Percentiles rank a stretch among this genome's conserved stretches.
These are phyloP conservation scores for Coemansia sp. DNA, from an alignment of 192 early-diverging fungal species.

Conservation along the genomic window DNA sequence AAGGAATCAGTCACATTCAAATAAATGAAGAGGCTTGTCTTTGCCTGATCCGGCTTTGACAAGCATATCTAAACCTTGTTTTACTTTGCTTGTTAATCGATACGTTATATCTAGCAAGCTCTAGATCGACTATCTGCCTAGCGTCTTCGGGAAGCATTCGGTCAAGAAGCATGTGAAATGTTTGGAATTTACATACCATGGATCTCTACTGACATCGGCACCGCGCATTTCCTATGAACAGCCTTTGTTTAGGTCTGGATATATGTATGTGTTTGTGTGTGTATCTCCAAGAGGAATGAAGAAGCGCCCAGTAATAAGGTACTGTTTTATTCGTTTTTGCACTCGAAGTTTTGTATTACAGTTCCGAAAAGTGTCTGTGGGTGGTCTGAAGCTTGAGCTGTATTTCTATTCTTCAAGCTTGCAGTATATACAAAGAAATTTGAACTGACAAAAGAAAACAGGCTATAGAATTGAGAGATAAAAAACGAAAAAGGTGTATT, in stretches of 20 bases:
- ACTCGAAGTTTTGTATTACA: background rate
- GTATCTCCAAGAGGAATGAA: background rate
- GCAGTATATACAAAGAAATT: constrained; percentile 9
- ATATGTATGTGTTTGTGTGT: background rate
- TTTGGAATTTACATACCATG: constrained; percentile 38
- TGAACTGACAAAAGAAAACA: background rate
- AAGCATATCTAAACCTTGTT: too few species aligned
- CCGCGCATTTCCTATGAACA: constrained; percentile 34
- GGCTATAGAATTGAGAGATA: background rate
- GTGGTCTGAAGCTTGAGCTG: background rate
- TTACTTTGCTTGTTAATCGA: too few species aligned
- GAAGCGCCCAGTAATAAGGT: background rate
- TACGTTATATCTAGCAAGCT: too few species aligned
- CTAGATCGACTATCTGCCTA: background rate
- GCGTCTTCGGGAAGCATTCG: background rate
- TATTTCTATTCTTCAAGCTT: background rate
- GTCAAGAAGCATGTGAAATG: background rate
- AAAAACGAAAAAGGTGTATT: background rate
- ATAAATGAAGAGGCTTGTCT: too few species aligned
- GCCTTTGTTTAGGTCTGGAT: background rate
- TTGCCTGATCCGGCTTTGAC: too few species aligned
- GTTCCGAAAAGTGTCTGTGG: background rate
- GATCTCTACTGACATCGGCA: constrained; percentile 53
- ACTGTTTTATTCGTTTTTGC: background rate
- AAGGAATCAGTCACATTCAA: too few species aligned